Evolutionary conservation across 768 basidiomycete species (phyloP).

Genomic region (Termitomyces heimii): DNA sequence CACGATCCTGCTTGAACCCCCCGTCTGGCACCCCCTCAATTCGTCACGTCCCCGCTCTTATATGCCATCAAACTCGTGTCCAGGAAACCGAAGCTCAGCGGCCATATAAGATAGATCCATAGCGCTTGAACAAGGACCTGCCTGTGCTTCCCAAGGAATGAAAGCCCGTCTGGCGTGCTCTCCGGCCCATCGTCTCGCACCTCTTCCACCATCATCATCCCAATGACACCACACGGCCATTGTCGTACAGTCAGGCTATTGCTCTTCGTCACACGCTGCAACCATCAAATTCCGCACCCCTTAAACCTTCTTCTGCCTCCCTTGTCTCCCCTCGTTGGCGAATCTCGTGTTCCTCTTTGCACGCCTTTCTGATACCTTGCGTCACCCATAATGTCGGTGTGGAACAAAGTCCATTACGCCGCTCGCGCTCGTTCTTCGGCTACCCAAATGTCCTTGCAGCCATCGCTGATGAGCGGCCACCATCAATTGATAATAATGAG

Average conservation of each 20-base stretch:
- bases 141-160: neutral
- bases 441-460: neutral
- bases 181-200: neutral
- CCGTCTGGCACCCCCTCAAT: neutral
- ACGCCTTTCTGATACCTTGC: neutral
- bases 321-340: neutral
- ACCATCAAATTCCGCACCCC: neutral
- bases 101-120: neutral
- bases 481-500: neutral
- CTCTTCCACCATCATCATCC: neutral
- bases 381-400: neutral
- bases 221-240: neutral
- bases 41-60: neutral
- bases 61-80: neutral
- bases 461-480: neutral
- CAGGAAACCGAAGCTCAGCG: neutral
- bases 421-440: neutral
- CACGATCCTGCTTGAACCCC: neutral
- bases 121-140: neutral
- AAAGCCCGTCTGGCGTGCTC: neutral
- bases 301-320: neutral
- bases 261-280: neutral
- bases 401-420: neutral
- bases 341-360: neutral
- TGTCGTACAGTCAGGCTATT: neutral